Evolutionary conservation across 192 early-diverging fungal genomes (phyloP).

Genomic region (Radiomyces spectabilis): DNA sequence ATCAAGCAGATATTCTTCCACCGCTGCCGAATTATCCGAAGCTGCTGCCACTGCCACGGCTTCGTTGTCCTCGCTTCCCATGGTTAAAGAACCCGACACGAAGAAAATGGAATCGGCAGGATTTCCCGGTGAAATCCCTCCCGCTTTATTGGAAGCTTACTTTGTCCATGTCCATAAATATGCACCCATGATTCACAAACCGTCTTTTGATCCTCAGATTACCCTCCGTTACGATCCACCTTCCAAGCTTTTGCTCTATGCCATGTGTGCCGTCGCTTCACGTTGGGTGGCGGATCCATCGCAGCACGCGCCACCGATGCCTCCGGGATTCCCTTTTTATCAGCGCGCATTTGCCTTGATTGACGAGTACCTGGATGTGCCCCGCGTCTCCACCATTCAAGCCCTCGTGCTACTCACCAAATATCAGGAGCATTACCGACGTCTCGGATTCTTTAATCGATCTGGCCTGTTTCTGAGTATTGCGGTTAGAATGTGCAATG

Average conservation of each 20-base stretch:
- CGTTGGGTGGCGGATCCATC: slow-evolving; percentile 24
- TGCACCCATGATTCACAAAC: slow-evolving; percentile 48
- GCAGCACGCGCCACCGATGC: background rate
- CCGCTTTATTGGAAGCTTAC: slow-evolving; percentile 30
- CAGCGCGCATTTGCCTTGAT: slow-evolving; percentile 23
- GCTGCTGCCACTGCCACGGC: too few species aligned
- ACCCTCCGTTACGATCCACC: slow-evolving; percentile 38
- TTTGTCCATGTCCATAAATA: slow-evolving; percentile 45
- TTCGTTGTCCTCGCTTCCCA: too few species aligned
- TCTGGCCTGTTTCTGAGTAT: slow-evolving; percentile 36
- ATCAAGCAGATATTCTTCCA: too few species aligned
- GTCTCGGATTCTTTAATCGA: slow-evolving; percentile 41
- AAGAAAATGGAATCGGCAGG: too few species aligned
- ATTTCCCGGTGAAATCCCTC: background rate
- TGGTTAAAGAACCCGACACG: too few species aligned
- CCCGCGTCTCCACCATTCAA: slow-evolving; percentile 44
- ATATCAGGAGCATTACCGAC: slow-evolving; percentile 41
- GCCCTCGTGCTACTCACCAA: slow-evolving; percentile 41
- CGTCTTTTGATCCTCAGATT: slow-evolving; percentile 38
- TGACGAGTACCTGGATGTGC: slow-evolving; percentile 42
- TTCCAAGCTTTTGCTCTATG: slow-evolving; percentile 42
- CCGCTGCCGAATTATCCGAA: too few species aligned
- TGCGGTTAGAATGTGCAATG: slow-evolving; percentile 18
- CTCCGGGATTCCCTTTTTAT: slow-evolving; percentile 17
- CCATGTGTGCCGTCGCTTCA: slow-evolving; percentile 45